A percentile compares a stretch with the other conserved stretches of the same genome.
Conservation (phyloP, 257 asterid species). For the Buddleja alternifolia region DNA sequence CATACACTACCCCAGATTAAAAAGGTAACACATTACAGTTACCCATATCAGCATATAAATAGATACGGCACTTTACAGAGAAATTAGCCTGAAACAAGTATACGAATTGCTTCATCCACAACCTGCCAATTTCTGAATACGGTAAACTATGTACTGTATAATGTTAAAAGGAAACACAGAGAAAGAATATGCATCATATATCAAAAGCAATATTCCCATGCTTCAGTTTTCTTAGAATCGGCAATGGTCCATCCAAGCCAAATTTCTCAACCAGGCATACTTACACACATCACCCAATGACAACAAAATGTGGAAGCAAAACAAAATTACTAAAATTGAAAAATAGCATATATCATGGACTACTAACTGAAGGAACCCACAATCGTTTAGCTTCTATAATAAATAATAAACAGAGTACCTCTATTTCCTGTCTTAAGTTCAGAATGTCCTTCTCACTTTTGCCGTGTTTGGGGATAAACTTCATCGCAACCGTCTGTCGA, state of each 20-base stretch:
- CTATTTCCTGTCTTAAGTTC: slow-evolving; percentile 90
- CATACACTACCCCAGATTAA: neutral
- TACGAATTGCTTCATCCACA: too few species aligned
- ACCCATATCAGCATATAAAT: too few species aligned
- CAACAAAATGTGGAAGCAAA: slow-evolving; percentile 6
- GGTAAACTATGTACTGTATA: neutral
- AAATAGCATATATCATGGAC: neutral
- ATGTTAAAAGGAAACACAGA: neutral
- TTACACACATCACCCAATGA: neutral
- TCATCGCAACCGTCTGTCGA: slow-evolving; percentile 92
- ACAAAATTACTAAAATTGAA: neutral
- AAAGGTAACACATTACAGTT: too few species aligned
- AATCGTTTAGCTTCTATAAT: neutral
- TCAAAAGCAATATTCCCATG: slow-evolving; percentile 42
- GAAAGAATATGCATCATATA: neutral
- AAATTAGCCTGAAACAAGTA: too few species aligned
- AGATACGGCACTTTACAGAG: too few species aligned
- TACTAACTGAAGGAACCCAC: slow-evolving; percentile 19
- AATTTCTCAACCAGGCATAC: neutral
- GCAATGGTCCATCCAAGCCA: slow-evolving; percentile 27
- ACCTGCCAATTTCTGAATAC: too few species aligned
- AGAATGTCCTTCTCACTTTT: slow-evolving; percentile 90
- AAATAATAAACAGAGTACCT: slow-evolving; percentile 48
- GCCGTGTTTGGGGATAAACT: slow-evolving; percentile 92
- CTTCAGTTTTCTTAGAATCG: slow-evolving; percentile 54